These are phyloP conservation scores for Dictyostelium citrinum DNA, from an alignment of 78 protist genomes.

Conservation along the genomic window DNA sequence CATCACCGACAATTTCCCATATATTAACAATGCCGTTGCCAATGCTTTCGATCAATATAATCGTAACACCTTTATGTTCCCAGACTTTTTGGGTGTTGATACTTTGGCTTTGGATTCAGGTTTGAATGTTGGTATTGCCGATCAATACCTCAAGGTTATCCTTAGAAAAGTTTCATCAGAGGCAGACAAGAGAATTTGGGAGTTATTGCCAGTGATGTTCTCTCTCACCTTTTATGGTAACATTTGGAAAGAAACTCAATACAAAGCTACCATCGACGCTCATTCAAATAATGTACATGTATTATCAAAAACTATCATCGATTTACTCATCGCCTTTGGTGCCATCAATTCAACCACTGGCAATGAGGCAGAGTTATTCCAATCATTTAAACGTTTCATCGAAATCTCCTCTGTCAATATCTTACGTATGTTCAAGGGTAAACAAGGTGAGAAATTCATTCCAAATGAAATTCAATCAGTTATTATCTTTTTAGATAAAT, in stretches of 20 bases:
- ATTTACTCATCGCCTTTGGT: constrained; percentile 60
- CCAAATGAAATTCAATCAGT: constrained; percentile 63
- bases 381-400: constrained; percentile 12
- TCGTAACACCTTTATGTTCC: constrained; percentile 68
- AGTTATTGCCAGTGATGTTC: constrained; percentile 71
- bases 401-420: constrained; percentile 64
- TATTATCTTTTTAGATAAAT: constrained; percentile 64
- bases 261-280: constrained; percentile 56
- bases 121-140: constrained; percentile 74
- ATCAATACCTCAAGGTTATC: constrained; percentile 75
- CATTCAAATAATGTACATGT: constrained; percentile 73
- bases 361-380: constrained; percentile 40
- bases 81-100: constrained; percentile 71
- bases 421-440: constrained; percentile 19
- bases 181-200: constrained; percentile 67
- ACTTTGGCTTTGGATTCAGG: constrained; percentile 80
- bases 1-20: constrained; percentile 44
- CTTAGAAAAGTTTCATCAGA: constrained; percentile 50
- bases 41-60: constrained; percentile 72
- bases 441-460: not conserved
- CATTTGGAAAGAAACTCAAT: constrained; percentile 75
- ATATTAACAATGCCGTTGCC: constrained; percentile 26
- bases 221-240: constrained; percentile 57
- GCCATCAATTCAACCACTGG: constrained; percentile 52
- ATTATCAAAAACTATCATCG: constrained; percentile 38